Evolutionary conservation across 352 stramenopile genomes (phyloP).

Genomic region (Phytophthora rubi): DNA sequence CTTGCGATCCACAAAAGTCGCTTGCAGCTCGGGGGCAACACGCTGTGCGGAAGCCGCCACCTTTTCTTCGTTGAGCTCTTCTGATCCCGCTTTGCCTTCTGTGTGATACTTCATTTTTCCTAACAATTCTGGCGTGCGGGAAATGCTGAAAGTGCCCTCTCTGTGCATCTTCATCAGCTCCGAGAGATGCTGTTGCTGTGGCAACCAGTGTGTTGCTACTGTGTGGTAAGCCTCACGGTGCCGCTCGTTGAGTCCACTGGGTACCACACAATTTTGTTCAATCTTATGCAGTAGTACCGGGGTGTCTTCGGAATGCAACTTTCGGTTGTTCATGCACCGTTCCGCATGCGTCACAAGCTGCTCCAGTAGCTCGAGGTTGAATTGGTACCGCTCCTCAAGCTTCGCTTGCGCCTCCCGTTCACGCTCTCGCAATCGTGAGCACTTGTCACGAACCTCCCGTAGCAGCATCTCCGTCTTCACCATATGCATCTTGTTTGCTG

Average conservation of each 20-base stretch:
- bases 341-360: slow-evolving; percentile 60
- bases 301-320: slow-evolving; percentile 72
- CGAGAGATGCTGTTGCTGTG: slow-evolving; percentile 53
- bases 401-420: slow-evolving; percentile 50
- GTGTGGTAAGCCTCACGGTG: slow-evolving; percentile 70
- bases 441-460: slow-evolving; percentile 70
- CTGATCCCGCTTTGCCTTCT: slow-evolving; percentile 59
- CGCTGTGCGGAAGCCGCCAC: slow-evolving; percentile 37
- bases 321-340: slow-evolving; percentile 76
- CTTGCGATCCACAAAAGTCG: slow-evolving; percentile 54
- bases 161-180: slow-evolving; percentile 83
- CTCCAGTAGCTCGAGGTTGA: slow-evolving; percentile 56
- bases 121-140: slow-evolving; percentile 72
- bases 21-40: slow-evolving; percentile 36
- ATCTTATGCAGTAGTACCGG: slow-evolving; percentile 66
- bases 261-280: slow-evolving; percentile 69
- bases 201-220: slow-evolving; percentile 68
- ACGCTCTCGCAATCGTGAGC: slow-evolving; percentile 49
- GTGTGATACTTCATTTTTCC: slow-evolving; percentile 74
- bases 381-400: slow-evolving; percentile 48
- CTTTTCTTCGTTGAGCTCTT: slow-evolving; percentile 48
- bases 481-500: slow-evolving; percentile 85
- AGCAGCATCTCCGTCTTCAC: slow-evolving; percentile 63
- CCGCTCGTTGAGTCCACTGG: slow-evolving; percentile 45
- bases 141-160: slow-evolving; percentile 78